Evolutionary conservation across 768 basidiomycete species (phyloP).

Genomic region (Collybia mongolica): DNA sequence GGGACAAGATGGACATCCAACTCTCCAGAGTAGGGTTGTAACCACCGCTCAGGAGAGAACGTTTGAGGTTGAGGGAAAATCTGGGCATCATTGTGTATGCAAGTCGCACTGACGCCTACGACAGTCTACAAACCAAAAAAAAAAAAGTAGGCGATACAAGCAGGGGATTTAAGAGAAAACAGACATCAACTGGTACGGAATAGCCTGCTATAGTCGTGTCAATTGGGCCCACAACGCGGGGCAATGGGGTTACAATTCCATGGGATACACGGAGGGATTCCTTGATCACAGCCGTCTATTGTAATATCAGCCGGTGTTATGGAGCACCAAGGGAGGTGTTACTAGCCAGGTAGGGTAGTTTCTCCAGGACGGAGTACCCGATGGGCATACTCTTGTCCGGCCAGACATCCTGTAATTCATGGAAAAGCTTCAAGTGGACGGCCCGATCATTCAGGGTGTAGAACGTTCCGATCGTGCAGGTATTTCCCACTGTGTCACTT

Average conservation of each 20-base stretch:
- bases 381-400: constrained; percentile 27
- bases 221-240: constrained; percentile 37
- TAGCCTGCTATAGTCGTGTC: constrained; percentile 32
- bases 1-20: constrained; percentile 37
- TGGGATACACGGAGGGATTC: constrained; percentile 44
- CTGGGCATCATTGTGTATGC: constrained; percentile 34
- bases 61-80: constrained; percentile 35
- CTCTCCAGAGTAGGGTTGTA: constrained; percentile 24
- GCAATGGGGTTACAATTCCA: constrained; percentile 39
- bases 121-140: constrained; percentile 28
- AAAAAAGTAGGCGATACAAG: background rate
- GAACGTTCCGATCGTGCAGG: constrained; percentile 36
- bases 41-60: constrained; percentile 45
- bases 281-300: constrained; percentile 46
- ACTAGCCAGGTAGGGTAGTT: constrained; percentile 42
- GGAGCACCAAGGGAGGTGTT: background rate
- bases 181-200: constrained; percentile 36
- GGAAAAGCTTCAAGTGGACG: constrained; percentile 22
- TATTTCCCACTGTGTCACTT: constrained; percentile 37
- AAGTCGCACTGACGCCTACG: constrained; percentile 36
- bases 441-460: constrained; percentile 30
- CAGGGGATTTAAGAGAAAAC: constrained; percentile 10
- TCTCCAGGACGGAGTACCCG: constrained; percentile 30
- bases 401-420: constrained; percentile 34
- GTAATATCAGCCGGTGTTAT: background rate